A percentile compares a stretch with the other conserved stretches of the same genome.
phyloP scores from a whole-genome alignment of 2,329 filamentous ascomycete species.

The Aureobasidium melanogenum region DNA sequence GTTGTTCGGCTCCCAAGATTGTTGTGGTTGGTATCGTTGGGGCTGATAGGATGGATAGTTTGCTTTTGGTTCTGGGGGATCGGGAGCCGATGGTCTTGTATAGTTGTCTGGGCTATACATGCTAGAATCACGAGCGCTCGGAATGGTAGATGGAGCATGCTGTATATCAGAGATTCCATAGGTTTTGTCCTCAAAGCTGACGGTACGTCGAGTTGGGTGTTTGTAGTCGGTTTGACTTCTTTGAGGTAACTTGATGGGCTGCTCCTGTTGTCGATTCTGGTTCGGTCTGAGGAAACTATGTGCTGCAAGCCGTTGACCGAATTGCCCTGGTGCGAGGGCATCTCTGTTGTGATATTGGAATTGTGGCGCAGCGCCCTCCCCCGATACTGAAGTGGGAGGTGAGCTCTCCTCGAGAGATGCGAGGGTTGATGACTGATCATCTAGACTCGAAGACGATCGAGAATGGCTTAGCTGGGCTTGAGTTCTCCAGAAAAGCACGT shows the following conservation, averaged over 20 bases:
- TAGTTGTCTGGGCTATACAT: neutral
- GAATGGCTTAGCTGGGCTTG: neutral
- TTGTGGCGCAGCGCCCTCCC: neutral
- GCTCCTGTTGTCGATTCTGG: neutral
- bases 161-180: neutral
- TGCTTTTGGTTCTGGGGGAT: neutral
- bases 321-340: neutral
- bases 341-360: neutral
- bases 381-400: neutral
- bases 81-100: neutral
- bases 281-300: neutral
- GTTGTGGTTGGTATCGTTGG: neutral
- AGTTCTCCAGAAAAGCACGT: slow-evolving; percentile 1
- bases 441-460: neutral
- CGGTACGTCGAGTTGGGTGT: neutral
- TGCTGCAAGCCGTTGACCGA: neutral
- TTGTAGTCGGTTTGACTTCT: neutral
- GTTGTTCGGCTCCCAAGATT: neutral
- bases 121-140: neutral
- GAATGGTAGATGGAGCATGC: neutral
- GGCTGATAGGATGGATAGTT: neutral
- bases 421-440: neutral
- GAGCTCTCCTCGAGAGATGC: neutral
- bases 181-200: neutral
- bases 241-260: neutral